phyloP scores from a whole-genome alignment of 2,329 filamentous ascomycete species.

The Macroventuria anomochaeta region DNA sequence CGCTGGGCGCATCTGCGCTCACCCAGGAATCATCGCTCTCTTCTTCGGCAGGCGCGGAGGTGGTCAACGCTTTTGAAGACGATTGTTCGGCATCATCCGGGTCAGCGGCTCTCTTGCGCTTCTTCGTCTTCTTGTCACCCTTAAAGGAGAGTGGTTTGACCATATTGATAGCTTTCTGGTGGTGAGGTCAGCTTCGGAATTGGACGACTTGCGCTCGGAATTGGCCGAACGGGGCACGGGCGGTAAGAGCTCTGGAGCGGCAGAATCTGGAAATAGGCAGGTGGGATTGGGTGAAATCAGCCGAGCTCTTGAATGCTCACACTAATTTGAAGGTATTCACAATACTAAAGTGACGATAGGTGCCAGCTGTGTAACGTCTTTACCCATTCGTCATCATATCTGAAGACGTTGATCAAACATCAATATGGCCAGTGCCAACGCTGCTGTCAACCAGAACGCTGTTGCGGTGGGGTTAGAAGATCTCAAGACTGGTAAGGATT shows the following conservation, averaged over 20 bases:
- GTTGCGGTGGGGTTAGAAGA: slow-evolving; percentile 48
- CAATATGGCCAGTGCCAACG: slow-evolving; percentile 30
- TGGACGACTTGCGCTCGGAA: slow-evolving; percentile 25
- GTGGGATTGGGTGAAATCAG: slow-evolving; percentile 26
- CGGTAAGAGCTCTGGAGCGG: slow-evolving; percentile 17
- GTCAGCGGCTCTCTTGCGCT: slow-evolving; percentile 75
- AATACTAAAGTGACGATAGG: slow-evolving; percentile 23
- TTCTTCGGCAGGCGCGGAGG: slow-evolving; percentile 50
- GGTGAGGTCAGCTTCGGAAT: slow-evolving; percentile 19
- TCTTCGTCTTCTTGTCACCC: slow-evolving; percentile 94
- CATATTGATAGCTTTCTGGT: slow-evolving; percentile 58
- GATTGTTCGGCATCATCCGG: slow-evolving; percentile 54
- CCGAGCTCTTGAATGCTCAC: slow-evolving; percentile 8
- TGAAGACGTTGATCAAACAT: not conserved
- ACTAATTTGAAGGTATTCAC: slow-evolving; percentile 5
- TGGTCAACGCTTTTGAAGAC: slow-evolving; percentile 44
- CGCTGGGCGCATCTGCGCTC: slow-evolving; percentile 73
- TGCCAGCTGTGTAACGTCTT: slow-evolving; percentile 6
- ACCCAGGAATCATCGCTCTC: slow-evolving; percentile 89
- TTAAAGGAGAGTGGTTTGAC: slow-evolving; percentile 94
- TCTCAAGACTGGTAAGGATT: slow-evolving; percentile 53
- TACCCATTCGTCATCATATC: not conserved
- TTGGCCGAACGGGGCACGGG: slow-evolving; percentile 22
- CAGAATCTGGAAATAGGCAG: slow-evolving; percentile 34
- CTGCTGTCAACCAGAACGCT: slow-evolving; percentile 33